These are phyloP conservation scores for Croton setiger DNA, from an alignment of 441 rosid species.

Conservation along the genomic window DNA sequence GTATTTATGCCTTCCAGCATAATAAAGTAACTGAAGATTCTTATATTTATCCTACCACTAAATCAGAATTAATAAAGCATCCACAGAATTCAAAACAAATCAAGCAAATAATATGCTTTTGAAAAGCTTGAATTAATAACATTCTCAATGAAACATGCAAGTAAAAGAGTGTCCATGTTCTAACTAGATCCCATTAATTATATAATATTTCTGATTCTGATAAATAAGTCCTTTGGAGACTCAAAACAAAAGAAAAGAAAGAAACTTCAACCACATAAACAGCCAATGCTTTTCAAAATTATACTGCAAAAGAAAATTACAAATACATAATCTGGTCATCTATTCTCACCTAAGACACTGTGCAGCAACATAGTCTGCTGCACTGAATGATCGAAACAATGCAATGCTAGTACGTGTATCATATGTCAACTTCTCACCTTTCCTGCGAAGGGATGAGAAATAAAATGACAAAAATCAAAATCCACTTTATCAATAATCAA, in stretches of 20 bases:
- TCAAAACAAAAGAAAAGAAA: neutral
- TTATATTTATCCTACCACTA: too few species aligned
- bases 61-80: too few species aligned
- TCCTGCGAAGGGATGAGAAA: conserved; percentile 41
- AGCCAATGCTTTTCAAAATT: neutral
- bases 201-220: neutral
- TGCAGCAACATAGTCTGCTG: conserved; percentile 72
- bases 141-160: neutral
- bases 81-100: neutral
- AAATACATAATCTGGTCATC: neutral
- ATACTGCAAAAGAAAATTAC: neutral
- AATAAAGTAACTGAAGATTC: neutral
- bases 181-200: neutral
- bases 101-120: neutral
- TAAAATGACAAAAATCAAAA: conserved; percentile 18
- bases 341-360: conserved; percentile 67
- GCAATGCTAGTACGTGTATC: conserved; percentile 69
- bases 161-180: neutral
- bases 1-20: neutral
- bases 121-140: neutral
- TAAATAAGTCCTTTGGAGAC: conserved; percentile 1
- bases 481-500: neutral
- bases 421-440: conserved; percentile 46
- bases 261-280: conserved; percentile 2
- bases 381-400: conserved; percentile 71